Evolutionary conservation across 1,139 yeast genomes (phyloP).

Genomic region (Candida mesenterica): DNA sequence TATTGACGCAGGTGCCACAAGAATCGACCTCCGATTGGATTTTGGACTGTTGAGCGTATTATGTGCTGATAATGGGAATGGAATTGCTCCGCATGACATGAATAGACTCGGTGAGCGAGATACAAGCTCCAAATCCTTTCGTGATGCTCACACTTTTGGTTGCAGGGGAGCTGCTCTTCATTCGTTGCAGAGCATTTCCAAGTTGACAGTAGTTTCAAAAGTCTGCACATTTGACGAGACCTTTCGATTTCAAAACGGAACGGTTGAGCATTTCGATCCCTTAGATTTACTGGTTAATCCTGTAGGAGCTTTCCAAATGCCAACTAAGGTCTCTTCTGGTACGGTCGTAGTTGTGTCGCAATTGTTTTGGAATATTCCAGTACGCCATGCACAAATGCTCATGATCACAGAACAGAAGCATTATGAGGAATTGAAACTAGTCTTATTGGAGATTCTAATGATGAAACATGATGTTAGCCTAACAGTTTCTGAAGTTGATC

Average conservation of each 20-base stretch:
- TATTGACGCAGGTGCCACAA: slow-evolving; percentile 67
- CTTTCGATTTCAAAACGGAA: not conserved
- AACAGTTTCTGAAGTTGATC: not conserved
- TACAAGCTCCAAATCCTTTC: slow-evolving; percentile 68
- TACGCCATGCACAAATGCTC: slow-evolving; percentile 31
- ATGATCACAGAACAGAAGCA: not conserved
- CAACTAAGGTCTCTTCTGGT: not conserved
- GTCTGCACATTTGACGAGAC: too few relatives aligned
- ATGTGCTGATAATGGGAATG: slow-evolving; percentile 76
- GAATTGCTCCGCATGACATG: slow-evolving; percentile 61
- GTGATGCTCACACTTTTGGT: slow-evolving; percentile 60
- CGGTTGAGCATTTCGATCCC: not conserved
- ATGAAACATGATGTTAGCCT: not conserved
- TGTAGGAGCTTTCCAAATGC: not conserved
- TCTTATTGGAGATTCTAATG: not conserved
- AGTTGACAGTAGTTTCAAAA: slow-evolving; percentile 33
- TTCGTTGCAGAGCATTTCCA: slow-evolving; percentile 44
- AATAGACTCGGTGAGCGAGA: slow-evolving; percentile 60
- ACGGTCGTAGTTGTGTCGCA: slow-evolving; percentile 29
- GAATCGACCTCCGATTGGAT: slow-evolving; percentile 62
- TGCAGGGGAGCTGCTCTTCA: slow-evolving; percentile 80
- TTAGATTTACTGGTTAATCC: not conserved
- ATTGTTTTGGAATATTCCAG: slow-evolving; percentile 57
- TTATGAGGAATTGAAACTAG: not conserved
- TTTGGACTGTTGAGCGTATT: slow-evolving; percentile 58